These are phyloP conservation scores for Aegilops umbellulata DNA, from an alignment of 176 grass and related monocot genomes.

Conservation along the genomic window DNA sequence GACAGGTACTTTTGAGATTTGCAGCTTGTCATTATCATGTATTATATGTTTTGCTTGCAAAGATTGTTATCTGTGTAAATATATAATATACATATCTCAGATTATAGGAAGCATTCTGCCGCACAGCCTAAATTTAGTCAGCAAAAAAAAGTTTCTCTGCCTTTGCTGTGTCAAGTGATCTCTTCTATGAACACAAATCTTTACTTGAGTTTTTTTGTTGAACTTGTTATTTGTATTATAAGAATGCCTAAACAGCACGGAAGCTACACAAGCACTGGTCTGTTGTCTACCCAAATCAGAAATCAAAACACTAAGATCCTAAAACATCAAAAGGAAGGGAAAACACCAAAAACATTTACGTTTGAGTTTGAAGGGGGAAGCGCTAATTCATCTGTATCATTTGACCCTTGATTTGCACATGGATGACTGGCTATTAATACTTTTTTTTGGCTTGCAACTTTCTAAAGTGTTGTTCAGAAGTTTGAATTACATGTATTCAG, in stretches of 20 bases:
- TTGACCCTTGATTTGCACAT: background rate
- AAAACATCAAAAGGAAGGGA: background rate
- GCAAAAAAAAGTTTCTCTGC: background rate
- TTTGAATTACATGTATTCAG: constrained; percentile 7
- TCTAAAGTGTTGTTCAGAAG: background rate
- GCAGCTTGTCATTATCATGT: background rate
- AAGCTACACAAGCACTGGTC: background rate
- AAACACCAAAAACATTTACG: background rate
- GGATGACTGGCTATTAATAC: background rate
- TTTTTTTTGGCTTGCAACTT: background rate
- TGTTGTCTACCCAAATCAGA: background rate
- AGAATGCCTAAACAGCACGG: background rate
- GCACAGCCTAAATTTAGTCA: background rate
- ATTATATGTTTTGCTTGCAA: background rate
- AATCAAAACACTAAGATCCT: background rate
- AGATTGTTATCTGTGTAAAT: background rate
- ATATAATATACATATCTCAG: background rate
- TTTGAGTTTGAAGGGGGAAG: background rate
- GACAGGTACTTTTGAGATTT: constrained; percentile 49
- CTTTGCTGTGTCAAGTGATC: background rate
- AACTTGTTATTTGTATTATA: background rate
- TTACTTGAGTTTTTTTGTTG: background rate
- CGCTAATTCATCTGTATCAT: background rate
- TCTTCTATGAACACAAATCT: background rate
- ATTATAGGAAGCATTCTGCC: background rate